Evolutionary conservation across 257 asterid genomes (phyloP).

Genomic region (Anisodus acutangulus): DNA sequence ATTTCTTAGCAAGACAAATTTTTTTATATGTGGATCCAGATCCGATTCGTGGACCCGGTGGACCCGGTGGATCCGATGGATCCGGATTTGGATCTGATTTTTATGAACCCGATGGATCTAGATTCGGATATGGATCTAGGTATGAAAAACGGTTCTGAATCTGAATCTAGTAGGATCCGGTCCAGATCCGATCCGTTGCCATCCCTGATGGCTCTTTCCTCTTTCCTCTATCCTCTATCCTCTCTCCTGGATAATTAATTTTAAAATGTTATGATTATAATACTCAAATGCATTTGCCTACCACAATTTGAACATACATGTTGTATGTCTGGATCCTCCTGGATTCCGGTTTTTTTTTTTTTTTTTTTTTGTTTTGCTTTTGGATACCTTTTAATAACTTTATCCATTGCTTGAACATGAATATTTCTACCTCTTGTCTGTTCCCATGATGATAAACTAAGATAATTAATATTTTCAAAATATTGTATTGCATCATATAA

Average conservation of each 20-base stretch:
- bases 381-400: background rate
- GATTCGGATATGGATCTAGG: no score
- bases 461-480: background rate
- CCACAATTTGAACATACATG: background rate
- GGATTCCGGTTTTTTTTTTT: background rate
- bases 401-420: conserved; percentile 5
- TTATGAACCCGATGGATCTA: no score
- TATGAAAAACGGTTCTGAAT: no score
- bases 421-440: background rate
- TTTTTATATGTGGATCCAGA: no score
- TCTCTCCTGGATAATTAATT: background rate
- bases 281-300: background rate
- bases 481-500: background rate
- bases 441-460: background rate
- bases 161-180: no score
- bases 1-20: no score
- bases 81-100: no score
- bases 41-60: no score
- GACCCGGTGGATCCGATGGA: no score
- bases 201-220: no score
- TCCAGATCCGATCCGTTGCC: no score
- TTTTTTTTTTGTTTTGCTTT: background rate
- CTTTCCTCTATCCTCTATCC: background rate
- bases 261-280: background rate
- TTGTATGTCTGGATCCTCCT: conserved; percentile 1